These are phyloP conservation scores for Platanus orientalis DNA, from an alignment of 164 flowering plant genomes.

Conservation along the genomic window DNA sequence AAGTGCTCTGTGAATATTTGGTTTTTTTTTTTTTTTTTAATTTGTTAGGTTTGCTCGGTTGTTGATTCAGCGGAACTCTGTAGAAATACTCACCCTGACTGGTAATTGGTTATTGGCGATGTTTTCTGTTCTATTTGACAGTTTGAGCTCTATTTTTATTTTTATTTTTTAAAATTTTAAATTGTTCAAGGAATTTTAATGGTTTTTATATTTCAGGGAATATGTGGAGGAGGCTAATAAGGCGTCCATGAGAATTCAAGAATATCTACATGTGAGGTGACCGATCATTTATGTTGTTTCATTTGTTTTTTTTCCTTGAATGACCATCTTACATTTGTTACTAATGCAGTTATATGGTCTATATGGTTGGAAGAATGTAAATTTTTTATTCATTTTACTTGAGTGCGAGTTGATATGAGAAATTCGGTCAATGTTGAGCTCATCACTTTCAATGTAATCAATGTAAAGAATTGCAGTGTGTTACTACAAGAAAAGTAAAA, in stretches of 20 bases:
- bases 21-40: not conserved
- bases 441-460: no score
- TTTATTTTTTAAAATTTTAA: not conserved
- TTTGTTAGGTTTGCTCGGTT: constrained; percentile 77
- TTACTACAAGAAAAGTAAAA: no score
- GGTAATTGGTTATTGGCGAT: constrained; percentile 30
- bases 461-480: no score
- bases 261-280: constrained; percentile 94
- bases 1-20: not conserved
- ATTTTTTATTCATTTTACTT: no score
- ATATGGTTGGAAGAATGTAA: no score
- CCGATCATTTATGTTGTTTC: constrained; percentile 18
- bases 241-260: constrained; percentile 78
- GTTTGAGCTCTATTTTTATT: not conserved
- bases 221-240: constrained; percentile 81
- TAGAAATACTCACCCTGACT: constrained; percentile 92
- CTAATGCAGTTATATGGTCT: no score
- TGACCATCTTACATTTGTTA: no score
- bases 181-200: not conserved
- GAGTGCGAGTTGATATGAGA: no score
- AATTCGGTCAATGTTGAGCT: no score
- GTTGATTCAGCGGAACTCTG: constrained; percentile 92
- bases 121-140: not conserved
- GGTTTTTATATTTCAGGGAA: constrained; percentile 44
- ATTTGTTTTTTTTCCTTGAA: no score